These are phyloP conservation scores for Dendrobium nobile DNA, from an alignment of 106 monocot genomes.

Conservation along the genomic window DNA sequence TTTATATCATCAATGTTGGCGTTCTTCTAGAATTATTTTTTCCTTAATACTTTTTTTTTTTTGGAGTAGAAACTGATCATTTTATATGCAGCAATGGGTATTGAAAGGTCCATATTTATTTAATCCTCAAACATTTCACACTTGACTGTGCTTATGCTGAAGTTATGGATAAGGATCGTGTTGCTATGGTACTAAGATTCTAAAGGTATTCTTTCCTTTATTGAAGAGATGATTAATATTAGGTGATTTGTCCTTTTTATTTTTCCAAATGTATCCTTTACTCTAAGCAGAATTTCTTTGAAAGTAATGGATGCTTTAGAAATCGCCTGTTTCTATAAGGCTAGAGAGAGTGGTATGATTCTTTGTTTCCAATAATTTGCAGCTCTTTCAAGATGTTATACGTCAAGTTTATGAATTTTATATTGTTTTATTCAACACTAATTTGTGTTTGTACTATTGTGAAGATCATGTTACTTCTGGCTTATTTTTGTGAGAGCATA, in stretches of 20 bases:
- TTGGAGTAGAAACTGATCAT: background rate
- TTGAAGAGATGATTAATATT: constrained; percentile 3
- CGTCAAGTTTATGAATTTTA: background rate
- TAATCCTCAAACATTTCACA: constrained; percentile 91
- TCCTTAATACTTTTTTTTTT: background rate
- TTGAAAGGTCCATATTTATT: constrained; percentile 93
- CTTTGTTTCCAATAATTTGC: background rate
- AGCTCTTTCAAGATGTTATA: background rate
- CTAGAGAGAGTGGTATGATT: constrained; percentile 71
- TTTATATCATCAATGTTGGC: background rate
- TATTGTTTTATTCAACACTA: background rate
- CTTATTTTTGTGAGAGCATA: background rate
- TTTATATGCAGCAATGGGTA: constrained; percentile 51
- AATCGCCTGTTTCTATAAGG: constrained; percentile 60
- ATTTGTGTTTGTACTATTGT: background rate
- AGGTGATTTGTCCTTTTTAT: background rate
- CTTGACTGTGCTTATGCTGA: constrained; percentile 96
- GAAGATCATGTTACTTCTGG: background rate
- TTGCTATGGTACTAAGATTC: constrained; percentile 64
- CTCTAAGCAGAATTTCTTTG: constrained; percentile 52
- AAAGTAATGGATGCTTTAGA: constrained; percentile 75
- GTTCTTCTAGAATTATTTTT: background rate
- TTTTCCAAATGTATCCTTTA: constrained; percentile 2
- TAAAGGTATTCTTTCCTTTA: constrained; percentile 46
- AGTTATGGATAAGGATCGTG: constrained; percentile 78